Evolutionary conservation across 805 yeast species (phyloP).

Genomic region (Metschnikowia corniflorae): DNA sequence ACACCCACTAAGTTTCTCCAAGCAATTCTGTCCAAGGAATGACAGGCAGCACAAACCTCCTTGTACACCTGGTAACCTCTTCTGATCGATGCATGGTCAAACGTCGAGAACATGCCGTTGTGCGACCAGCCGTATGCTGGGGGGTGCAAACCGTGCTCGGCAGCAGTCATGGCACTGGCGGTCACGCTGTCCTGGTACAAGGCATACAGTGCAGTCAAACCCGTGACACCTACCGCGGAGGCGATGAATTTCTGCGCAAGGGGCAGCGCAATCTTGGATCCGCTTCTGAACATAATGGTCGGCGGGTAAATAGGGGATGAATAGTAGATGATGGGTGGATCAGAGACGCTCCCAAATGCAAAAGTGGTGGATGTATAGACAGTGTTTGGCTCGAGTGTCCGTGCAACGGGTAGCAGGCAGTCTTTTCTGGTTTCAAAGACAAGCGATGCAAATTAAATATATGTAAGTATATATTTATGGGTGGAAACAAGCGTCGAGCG

Average conservation of each 20-base stretch:
- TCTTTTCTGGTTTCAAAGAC: too few species aligned
- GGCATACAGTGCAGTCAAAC: conserved; percentile 76
- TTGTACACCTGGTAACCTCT: conserved; percentile 99
- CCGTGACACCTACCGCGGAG: conserved; percentile 69
- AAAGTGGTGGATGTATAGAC: too few species aligned
- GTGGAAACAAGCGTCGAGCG: too few species aligned
- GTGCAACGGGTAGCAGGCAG: too few species aligned
- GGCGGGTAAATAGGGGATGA: too few species aligned
- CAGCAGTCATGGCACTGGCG: conserved; percentile 96
- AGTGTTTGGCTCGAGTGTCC: too few species aligned
- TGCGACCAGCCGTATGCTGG: conserved; percentile 94
- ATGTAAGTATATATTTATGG: too few species aligned
- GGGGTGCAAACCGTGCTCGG: conserved; percentile 98
- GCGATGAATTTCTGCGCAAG: conserved; percentile 49
- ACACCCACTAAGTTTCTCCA: conserved; percentile 99
- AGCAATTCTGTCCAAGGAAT: conserved; percentile 92
- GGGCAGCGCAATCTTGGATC: conserved; percentile 16
- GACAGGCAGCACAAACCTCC: conserved; percentile 99
- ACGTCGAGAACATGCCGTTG: conserved; percentile 84
- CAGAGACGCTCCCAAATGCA: conserved; percentile 5
- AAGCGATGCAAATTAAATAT: too few species aligned
- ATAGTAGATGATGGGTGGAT: not conserved
- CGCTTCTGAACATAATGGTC: conserved; percentile 20
- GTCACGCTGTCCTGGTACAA: conserved; percentile 80
- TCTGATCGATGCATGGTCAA: conserved; percentile 93